Evolutionary conservation across 495 filamentous ascomycete species (phyloP), one percentile per base, ranked within the genome.

Genomic region (Aspergillus affinis): DNA sequence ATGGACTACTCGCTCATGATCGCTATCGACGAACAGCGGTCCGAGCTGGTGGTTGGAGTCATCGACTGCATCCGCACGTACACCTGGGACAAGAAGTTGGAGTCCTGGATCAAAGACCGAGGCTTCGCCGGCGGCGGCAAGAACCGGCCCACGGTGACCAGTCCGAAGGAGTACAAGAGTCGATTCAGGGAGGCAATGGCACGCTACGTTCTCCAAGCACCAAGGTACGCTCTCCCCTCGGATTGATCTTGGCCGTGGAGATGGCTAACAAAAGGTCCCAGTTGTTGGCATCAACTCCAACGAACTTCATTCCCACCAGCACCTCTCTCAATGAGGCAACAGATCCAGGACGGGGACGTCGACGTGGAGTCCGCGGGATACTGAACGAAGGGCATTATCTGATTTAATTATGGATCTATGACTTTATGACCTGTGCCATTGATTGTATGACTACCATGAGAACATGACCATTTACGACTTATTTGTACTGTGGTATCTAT

Each of bases 1-100:
- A 99, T 99, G 94, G 94, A 99, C 72, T 99, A 99, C 75, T 93
- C 89, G 20, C 81, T 99, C 36, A 99, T 99, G 94, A 91, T 97
- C 49, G 94, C 94, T 18, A 92, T 99, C 49, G 93, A 98, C 66
- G 95, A 98, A 66, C 80, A 79, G 45, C 81, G 86, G 47, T 90
- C 90, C 61, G 94, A 99, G 77, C 82, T 99, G 41, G 88, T 97
- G 6, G 93, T 99, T 17, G 94, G 94, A 4, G 97, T 99, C 64
- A 98, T 99, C 64, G 94, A 99, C 68, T 97, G 92, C 71, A 98
- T 99, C 62, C 86, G 94, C 45, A 99, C 94, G 0, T 99, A 97
- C 69, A 99, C 94, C 13, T 99, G 95, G 94, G 94, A 99, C 75
- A 99, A 99, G 80, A 97, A 95, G 66, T 83, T 99, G 10, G 94